phyloP scores from a whole-genome alignment of 2,329 filamentous ascomycete genomes.

The Myriosclerotinia duriaeana region DNA sequence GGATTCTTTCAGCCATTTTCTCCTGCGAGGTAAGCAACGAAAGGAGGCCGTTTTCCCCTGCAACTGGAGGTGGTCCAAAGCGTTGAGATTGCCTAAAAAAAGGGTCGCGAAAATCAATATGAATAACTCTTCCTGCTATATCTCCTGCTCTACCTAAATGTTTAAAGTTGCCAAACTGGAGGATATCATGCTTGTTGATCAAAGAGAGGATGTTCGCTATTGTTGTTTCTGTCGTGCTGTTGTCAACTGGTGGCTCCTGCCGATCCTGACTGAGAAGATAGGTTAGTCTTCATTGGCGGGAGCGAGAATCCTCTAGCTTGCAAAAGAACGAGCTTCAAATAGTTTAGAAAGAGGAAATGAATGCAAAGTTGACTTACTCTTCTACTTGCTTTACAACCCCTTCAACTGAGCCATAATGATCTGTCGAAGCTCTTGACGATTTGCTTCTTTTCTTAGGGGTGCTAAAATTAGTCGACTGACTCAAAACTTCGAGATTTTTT shows the following conservation, averaged over 20 bases:
- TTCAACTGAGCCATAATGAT: slow-evolving; percentile 6
- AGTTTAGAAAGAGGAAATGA: not conserved
- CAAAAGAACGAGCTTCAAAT: not conserved
- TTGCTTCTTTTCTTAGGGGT: not conserved
- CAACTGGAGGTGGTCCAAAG: slow-evolving; percentile 9
- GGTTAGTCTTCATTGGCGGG: slow-evolving; percentile 1
- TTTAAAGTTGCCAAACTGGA: not conserved
- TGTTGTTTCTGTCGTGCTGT: not conserved
- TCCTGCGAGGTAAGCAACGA: slow-evolving; percentile 14
- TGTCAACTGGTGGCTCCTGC: not conserved
- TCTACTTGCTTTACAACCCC: slow-evolving; percentile 3
- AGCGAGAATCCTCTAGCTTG: not conserved
- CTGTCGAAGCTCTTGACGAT: not conserved
- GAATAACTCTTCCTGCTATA: slow-evolving; percentile 10
- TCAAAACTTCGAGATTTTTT: slow-evolving; percentile 6
- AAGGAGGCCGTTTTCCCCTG: slow-evolving; percentile 7
- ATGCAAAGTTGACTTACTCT: not conserved
- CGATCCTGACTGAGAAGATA: slow-evolving; percentile 1
- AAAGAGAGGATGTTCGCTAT: slow-evolving; percentile 3
- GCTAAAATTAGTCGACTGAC: not conserved
- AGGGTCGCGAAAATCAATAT: slow-evolving; percentile 1
- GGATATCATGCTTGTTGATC: too few relatives aligned
- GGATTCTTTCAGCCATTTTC: not conserved
- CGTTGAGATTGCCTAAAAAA: not conserved
- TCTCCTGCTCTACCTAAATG: not conserved